phyloP scores from a whole-genome alignment of 108 stramenopile genomes.

The Skeletonema potamos region DNA sequence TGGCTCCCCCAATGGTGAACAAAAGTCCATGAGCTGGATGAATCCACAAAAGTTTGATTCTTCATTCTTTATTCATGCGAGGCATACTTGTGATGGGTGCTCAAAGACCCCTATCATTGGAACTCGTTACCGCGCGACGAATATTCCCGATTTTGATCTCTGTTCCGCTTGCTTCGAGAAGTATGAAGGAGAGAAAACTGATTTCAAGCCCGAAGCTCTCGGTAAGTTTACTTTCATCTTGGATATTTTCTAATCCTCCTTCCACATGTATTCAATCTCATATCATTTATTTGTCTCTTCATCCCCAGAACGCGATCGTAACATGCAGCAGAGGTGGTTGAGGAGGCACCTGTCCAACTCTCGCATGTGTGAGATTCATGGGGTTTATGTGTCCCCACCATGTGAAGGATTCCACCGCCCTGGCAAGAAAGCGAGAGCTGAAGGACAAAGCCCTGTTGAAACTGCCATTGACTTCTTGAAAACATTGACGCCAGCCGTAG shows the following conservation, averaged over 20 bases:
- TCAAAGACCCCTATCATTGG: slow-evolving; percentile 80
- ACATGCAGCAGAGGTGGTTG: slow-evolving; percentile 75
- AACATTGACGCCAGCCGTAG: neutral
- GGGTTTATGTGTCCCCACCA: neutral
- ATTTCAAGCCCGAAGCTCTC: slow-evolving; percentile 63
- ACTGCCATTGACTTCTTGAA: neutral
- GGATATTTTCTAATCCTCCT: neutral
- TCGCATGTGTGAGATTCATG: neutral
- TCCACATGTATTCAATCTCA: neutral
- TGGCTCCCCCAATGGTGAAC: slow-evolving; percentile 8
- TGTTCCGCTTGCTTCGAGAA: slow-evolving; percentile 63
- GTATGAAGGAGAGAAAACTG: slow-evolving; percentile 72
- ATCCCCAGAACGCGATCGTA: slow-evolving; percentile 56
- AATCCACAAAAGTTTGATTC: slow-evolving; percentile 20
- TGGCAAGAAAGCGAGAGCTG: neutral
- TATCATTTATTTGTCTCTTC: neutral
- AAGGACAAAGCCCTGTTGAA: neutral
- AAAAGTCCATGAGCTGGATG: neutral
- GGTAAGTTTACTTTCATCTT: slow-evolving; percentile 38
- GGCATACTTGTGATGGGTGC: slow-evolving; percentile 89
- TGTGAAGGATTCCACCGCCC: neutral
- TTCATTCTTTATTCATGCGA: slow-evolving; percentile 69
- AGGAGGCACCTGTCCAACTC: slow-evolving; percentile 13
- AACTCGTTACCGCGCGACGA: slow-evolving; percentile 73
- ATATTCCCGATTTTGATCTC: slow-evolving; percentile 85